phyloP scores from a whole-genome alignment of 106 monocot genomes.

The Amphibolis antarctica region DNA sequence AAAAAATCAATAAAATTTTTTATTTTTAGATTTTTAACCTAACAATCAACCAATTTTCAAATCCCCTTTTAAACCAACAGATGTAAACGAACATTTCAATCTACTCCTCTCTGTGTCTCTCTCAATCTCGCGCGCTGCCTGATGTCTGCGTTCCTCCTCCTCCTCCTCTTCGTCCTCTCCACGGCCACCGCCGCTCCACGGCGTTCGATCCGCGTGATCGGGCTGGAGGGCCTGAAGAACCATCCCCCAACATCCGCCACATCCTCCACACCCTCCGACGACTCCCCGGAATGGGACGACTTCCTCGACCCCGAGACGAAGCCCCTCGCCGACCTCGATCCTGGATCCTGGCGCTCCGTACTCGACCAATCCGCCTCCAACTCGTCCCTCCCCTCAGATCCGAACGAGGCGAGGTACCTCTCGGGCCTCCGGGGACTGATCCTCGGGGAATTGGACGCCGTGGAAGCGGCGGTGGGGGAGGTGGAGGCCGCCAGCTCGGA shows the following conservation, averaged over 20 bases:
- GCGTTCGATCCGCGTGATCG: conserved; percentile 44
- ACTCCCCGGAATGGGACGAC: conserved; percentile 66
- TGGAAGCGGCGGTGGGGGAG: conserved; percentile 9
- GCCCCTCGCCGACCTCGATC: conserved; percentile 40
- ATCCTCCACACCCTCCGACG: conserved; percentile 8
- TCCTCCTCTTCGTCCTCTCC: neutral
- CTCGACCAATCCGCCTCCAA: conserved; percentile 27
- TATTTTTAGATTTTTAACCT: too few species aligned
- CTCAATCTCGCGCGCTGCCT: neutral
- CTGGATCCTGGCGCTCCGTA: conserved; percentile 61
- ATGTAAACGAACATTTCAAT: too few species aligned
- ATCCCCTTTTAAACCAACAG: too few species aligned
- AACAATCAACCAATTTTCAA: too few species aligned
- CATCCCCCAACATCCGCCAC: neutral
- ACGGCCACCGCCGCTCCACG: conserved; percentile 30
- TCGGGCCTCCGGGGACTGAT: conserved; percentile 43
- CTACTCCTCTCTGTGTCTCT: neutral
- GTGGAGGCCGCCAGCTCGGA: conserved; percentile 38
- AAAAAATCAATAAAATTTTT: too few species aligned
- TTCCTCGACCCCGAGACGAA: conserved; percentile 39
- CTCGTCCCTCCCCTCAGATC: conserved; percentile 2
- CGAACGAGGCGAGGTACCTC: conserved; percentile 20
- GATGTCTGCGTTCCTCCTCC: neutral
- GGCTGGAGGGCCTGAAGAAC: conserved; percentile 33
- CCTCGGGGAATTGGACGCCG: conserved; percentile 23